Evolutionary conservation across 441 rosid species (phyloP).

Genomic region (Viola pubescens): DNA sequence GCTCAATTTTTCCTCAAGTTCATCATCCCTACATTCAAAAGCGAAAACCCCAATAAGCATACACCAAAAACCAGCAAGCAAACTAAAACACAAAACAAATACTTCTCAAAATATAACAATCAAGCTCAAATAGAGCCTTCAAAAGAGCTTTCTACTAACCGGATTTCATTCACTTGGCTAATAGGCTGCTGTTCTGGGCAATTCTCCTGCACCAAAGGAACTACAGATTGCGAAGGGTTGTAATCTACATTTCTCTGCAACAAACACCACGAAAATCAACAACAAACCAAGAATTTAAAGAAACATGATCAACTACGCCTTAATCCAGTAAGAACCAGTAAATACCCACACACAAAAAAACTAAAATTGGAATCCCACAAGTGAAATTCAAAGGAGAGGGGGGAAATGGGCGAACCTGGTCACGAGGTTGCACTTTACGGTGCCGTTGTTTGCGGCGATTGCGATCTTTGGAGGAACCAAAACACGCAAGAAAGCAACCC

Average conservation of each 20-base stretch:
- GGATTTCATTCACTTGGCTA: constrained; percentile 17
- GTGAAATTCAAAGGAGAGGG: neutral
- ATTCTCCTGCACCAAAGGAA: constrained; percentile 20
- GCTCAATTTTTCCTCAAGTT: constrained; percentile 36
- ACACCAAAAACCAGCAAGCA: neutral
- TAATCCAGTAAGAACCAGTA: neutral
- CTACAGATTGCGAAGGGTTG: constrained; percentile 21
- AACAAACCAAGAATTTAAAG: neutral
- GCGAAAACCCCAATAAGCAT: neutral
- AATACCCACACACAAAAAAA: constrained; percentile 1
- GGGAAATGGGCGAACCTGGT: constrained; percentile 24
- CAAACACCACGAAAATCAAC: neutral
- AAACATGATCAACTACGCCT: neutral
- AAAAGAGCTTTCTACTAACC: constrained; percentile 24
- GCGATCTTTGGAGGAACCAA: constrained; percentile 65
- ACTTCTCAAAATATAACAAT: neutral
- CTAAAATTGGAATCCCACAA: neutral
- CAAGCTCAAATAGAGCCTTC: neutral
- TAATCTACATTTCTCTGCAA: constrained; percentile 23
- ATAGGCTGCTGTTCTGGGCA: constrained; percentile 16
- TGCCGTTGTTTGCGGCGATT: constrained; percentile 33
- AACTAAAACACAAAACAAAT: neutral
- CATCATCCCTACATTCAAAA: constrained; percentile 30
- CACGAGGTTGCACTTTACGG: constrained; percentile 32
- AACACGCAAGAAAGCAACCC: constrained; percentile 81